phyloP scores from a whole-genome alignment of 2,329 filamentous ascomycete genomes.

The Xylariaceae sp. region DNA sequence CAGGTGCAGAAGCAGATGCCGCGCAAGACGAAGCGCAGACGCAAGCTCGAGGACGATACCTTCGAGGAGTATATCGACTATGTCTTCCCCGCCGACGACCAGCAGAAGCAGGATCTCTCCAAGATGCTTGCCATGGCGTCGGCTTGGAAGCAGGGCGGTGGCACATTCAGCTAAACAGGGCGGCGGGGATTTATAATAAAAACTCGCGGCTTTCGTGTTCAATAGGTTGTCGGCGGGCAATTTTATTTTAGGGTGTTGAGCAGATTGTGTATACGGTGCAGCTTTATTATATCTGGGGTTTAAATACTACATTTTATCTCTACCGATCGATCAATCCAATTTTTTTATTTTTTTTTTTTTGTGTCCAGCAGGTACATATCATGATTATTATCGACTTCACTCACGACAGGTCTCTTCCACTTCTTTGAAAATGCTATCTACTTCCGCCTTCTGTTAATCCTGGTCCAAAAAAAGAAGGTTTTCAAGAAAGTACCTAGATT shows the following conservation, averaged over 20 bases:
- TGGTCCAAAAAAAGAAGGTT: no score
- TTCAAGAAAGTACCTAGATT: no score
- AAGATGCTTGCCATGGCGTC: conserved; percentile 80
- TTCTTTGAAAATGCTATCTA: no score
- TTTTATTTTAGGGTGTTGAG: neutral
- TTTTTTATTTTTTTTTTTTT: no score
- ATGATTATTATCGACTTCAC: no score
- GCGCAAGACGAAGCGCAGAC: conserved; percentile 82
- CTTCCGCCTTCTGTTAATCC: no score
- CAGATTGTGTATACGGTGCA: neutral
- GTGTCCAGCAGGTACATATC: no score
- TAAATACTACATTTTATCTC: no score
- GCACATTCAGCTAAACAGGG: conserved; percentile 23
- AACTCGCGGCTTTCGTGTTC: no score
- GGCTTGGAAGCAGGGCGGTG: conserved; percentile 69
- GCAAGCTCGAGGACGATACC: conserved; percentile 83
- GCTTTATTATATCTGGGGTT: neutral
- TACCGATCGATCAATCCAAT: no score
- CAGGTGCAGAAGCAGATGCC: conserved; percentile 92
- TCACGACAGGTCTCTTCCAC: no score
- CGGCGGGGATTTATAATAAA: neutral
- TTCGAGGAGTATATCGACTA: conserved; percentile 98
- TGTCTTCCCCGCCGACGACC: conserved; percentile 92
- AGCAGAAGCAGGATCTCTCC: conserved; percentile 75
- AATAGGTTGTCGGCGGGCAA: neutral